phyloP scores from a whole-genome alignment of 306 rosid species.

The Quercus wislizeni region DNA sequence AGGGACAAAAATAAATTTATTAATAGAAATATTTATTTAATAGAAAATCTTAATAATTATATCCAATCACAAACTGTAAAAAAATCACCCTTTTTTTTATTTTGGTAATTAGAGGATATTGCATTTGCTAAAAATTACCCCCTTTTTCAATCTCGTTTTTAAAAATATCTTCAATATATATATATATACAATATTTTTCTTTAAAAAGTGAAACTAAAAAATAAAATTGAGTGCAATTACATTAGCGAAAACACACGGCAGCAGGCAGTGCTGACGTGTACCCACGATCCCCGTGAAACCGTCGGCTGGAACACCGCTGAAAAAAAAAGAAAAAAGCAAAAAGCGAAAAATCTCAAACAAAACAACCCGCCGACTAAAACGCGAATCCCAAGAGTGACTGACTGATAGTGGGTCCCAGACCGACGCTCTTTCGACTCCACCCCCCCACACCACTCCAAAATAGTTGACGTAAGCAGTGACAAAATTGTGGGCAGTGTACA shows the following conservation, averaged over 20 bases:
- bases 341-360: not conserved
- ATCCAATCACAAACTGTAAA: no score
- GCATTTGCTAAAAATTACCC: no score
- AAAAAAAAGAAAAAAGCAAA: no score
- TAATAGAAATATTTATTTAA: no score
- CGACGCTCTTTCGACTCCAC: not conserved
- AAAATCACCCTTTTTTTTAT: no score
- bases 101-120: no score
- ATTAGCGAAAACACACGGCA: conserved; percentile 20
- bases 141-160: no score
- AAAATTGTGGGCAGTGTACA: conserved; percentile 46
- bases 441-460: conserved; percentile 46
- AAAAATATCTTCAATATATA: no score
- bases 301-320: not conserved
- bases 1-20: no score
- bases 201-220: not conserved
- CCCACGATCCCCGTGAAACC: not conserved
- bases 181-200: no score
- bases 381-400: conserved; percentile 15
- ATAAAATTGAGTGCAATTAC: conserved; percentile 24
- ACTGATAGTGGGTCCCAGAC: conserved; percentile 29
- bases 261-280: conserved; percentile 22
- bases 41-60: no score
- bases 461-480: conserved; percentile 82
- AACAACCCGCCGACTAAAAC: conserved; percentile 43